A percentile compares a stretch with the other conserved stretches of the same genome.
Evolutionary conservation across 768 basidiomycete genomes (phyloP).

Genomic region (Paxillus rubicundulus): DNA sequence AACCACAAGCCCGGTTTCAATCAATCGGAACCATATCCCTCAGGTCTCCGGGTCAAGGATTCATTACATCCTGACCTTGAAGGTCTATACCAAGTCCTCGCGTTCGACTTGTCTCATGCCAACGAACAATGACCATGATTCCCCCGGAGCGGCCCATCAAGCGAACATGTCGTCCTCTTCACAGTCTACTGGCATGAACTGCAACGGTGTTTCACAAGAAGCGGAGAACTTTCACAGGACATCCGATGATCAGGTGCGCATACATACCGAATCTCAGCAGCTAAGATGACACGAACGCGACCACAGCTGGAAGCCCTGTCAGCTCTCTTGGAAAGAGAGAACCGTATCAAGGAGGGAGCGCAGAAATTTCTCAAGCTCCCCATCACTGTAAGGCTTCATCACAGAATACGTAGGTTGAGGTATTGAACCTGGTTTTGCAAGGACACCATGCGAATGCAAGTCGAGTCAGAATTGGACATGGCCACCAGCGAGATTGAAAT

Average conservation of each 20-base stretch:
- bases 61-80: too few species aligned
- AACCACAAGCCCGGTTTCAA: too few species aligned
- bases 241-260: constrained; percentile 31
- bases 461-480: constrained; percentile 74
- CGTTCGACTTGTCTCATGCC: too few species aligned
- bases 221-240: constrained; percentile 18
- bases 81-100: too few species aligned
- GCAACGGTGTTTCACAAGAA: constrained; percentile 24
- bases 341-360: constrained; percentile 86
- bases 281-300: constrained; percentile 4
- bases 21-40: too few species aligned
- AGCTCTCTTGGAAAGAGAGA: constrained; percentile 69
- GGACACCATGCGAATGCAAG: constrained; percentile 67
- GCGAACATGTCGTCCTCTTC: constrained; percentile 31
- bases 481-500: constrained; percentile 71
- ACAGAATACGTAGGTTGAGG: constrained; percentile 4
- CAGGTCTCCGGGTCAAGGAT: too few species aligned
- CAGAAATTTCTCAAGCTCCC: constrained; percentile 81
- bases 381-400: constrained; percentile 41
- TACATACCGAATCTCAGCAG: not conserved
- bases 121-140: too few species aligned
- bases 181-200: constrained; percentile 27
- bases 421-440: constrained; percentile 25
- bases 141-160: not conserved
- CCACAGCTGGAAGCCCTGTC: constrained; percentile 65